Percentiles rank a stretch among this genome's conserved stretches.
Conservation (phyloP, 495 filamentous ascomycete species). For the Pseudomonodictys pantanalensis region DNA sequence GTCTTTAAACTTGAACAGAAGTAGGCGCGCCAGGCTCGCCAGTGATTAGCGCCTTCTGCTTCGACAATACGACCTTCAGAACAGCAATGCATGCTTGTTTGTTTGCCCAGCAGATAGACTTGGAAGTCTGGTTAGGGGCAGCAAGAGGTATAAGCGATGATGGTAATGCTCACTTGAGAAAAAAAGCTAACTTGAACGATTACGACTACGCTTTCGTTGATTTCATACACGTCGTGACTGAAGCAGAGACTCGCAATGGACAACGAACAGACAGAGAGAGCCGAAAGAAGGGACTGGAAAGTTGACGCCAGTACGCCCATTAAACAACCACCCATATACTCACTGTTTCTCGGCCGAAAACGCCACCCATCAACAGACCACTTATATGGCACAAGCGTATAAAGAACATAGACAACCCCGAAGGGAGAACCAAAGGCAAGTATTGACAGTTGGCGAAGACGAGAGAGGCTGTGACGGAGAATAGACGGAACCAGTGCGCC, state of each 20-base stretch:
- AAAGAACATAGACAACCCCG: not conserved
- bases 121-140: too few relatives aligned
- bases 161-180: too few relatives aligned
- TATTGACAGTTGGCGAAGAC: not conserved
- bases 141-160: too few relatives aligned
- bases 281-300: too few relatives aligned
- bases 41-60: too few relatives aligned
- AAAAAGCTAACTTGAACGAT: slow-evolving; percentile 10
- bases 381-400: not conserved
- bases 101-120: too few relatives aligned
- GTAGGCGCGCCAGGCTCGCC: too few relatives aligned
- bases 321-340: slow-evolving; percentile 17
- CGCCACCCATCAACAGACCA: slow-evolving; percentile 4
- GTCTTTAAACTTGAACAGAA: too few relatives aligned
- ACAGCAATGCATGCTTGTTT: too few relatives aligned
- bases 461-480: slow-evolving; percentile 6
- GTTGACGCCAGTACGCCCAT: not conserved
- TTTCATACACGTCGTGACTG: slow-evolving; percentile 25
- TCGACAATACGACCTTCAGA: too few relatives aligned
- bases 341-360: slow-evolving; percentile 2
- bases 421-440: not conserved
- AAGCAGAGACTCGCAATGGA: not conserved
- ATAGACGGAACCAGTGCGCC: slow-evolving; percentile 10
- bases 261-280: not conserved
- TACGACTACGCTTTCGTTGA: slow-evolving; percentile 30